These are phyloP conservation scores for Penicillium paxilli DNA, from an alignment of 495 filamentous ascomycete species.

Conservation along the genomic window DNA sequence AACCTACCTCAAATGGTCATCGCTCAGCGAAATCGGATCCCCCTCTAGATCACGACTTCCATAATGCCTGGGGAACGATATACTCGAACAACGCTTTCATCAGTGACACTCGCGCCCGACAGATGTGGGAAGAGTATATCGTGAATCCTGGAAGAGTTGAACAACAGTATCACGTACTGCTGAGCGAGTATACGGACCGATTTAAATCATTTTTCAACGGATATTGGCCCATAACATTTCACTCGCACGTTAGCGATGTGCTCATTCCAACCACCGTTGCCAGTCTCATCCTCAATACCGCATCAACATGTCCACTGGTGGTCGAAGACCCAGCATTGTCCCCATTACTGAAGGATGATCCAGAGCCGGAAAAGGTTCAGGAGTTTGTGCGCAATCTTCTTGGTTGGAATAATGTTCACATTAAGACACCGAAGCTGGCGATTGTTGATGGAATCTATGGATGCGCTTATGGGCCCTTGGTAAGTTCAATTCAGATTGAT, in stretches of 20 bases:
- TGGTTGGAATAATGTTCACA: conserved; percentile 1
- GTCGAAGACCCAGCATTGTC: neutral
- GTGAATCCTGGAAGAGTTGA: conserved; percentile 1
- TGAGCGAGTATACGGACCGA: conserved; percentile 3
- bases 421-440: neutral
- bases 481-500: too few relatives aligned
- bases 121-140: neutral
- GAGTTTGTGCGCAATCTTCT: neutral
- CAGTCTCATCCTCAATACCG: conserved; percentile 1
- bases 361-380: conserved; percentile 2
- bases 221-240: conserved; percentile 4
- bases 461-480: conserved; percentile 2
- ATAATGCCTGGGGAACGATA: conserved; percentile 1
- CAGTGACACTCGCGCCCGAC: neutral
- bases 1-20: neutral
- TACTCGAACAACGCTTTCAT: conserved; percentile 5
- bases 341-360: conserved; percentile 2
- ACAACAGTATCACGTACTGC: conserved; percentile 2
- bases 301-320: conserved; percentile 5
- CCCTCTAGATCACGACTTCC: conserved; percentile 8
- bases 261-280: conserved; percentile 4
- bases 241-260: conserved; percentile 7
- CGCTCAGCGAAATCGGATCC: neutral
- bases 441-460: conserved; percentile 9
- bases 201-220: conserved; percentile 5